A percentile compares a stretch with the other conserved stretches of the same genome.
Conservation (phyloP, 2,329 filamentous ascomycete species). For the Aspergillus fructus region DNA sequence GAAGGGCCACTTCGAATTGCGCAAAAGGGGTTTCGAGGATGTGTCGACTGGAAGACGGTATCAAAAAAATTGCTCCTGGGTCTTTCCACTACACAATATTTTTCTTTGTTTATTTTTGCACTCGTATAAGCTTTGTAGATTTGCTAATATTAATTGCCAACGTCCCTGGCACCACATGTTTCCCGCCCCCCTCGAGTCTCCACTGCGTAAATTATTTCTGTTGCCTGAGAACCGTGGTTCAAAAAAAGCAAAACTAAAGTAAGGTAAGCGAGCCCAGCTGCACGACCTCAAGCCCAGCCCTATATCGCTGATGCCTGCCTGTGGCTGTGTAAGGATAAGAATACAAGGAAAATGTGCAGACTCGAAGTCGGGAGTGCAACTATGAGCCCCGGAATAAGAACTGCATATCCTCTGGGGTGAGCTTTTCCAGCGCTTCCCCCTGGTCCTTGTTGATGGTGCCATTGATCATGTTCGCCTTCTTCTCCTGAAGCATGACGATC, state of each 20-base stretch:
- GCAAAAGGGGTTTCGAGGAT: neutral
- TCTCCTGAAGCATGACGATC: slow-evolving; percentile 95
- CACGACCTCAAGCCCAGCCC: neutral
- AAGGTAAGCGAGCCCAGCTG: neutral
- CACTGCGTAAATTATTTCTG: slow-evolving; percentile 1
- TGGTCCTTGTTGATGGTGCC: slow-evolving; percentile 95
- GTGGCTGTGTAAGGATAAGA: neutral
- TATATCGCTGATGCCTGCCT: neutral
- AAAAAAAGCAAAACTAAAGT: neutral
- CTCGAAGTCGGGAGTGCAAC: neutral
- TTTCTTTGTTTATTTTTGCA: neutral
- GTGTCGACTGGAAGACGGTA: neutral
- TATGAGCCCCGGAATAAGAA: slow-evolving; percentile 84
- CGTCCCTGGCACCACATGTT: neutral
- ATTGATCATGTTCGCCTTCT: slow-evolving; percentile 98
- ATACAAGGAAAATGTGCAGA: neutral
- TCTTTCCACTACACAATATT: neutral
- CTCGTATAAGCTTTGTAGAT: neutral
- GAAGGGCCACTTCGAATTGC: neutral
- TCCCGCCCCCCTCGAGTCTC: neutral
- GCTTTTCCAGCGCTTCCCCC: slow-evolving; percentile 77
- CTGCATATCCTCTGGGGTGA: slow-evolving; percentile 89
- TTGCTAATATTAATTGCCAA: neutral
- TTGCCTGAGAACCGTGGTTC: slow-evolving; percentile 2
- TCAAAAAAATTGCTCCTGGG: neutral